Evolutionary conservation across 2,329 filamentous ascomycete genomes (phyloP), one percentile per base, ranked within the genome.

Genomic region (Aspergillus brunneoviolaceus): DNA sequence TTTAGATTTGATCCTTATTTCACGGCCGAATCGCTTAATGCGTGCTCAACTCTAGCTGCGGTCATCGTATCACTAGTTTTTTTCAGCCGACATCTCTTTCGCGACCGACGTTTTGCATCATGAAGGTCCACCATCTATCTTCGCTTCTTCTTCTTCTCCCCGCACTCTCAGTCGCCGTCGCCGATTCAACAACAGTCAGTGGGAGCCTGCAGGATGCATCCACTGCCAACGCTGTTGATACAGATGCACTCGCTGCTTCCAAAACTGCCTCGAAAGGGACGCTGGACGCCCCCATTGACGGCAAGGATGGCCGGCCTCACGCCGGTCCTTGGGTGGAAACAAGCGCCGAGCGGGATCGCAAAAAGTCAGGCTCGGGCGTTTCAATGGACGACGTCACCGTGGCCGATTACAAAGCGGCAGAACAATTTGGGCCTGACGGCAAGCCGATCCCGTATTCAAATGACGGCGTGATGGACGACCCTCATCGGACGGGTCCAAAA

Each of bases 401-500:
- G 35, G 63, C 58, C 11, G 67, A 69, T 27, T 54, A 56, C 52
- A 74, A 64, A 59, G 68, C 66, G n/a, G 66, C 68, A 23, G 71
- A 67, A 27, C 75, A 74, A 59, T 55, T 73, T 67, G 87, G 67
- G 70, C 78, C 59, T n/a, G 72, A 74, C 58, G 76, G 76, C 10
- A 70, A 72, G 39, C 57, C 68, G 45, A 80, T 85, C 27, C 82
- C 84, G 3, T 77, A 83, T 62, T 83, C 81, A 39, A 84, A 86
- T 61, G 84, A 96, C 72, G 92, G 93, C 47, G 92, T 97, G 60
- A 97, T 97, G 94, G 90, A 96, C 71, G 93, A 97, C 75, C 90
- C 89, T 64, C 85, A 90, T 72, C 83, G 92, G 65, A 79, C 84
- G 42, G 84, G 85, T 47, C 91, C 93, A 4, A 93, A 92, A 72